phyloP scores from a whole-genome alignment of 805 yeast genomes.

The Lipomyces mesembrius region DNA sequence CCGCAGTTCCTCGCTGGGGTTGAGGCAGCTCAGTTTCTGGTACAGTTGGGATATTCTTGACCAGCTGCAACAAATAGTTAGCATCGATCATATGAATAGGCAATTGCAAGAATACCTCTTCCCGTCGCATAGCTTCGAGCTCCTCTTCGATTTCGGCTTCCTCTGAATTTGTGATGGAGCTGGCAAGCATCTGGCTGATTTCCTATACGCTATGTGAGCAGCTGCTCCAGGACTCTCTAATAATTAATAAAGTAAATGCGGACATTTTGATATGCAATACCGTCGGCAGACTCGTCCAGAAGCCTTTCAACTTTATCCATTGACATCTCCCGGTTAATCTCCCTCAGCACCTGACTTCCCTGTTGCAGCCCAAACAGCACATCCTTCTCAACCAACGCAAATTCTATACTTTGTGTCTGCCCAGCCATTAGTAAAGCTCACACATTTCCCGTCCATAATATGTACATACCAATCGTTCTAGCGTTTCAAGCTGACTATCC shows the following conservation, averaged over 20 bases:
- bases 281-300: constrained; percentile 84
- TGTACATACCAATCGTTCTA: constrained; percentile 76
- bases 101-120: constrained; percentile 34
- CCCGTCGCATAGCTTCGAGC: constrained; percentile 43
- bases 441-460: neutral
- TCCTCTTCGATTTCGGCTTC: constrained; percentile 46
- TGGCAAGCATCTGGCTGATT: constrained; percentile 47
- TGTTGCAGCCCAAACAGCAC: constrained; percentile 77
- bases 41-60: constrained; percentile 24
- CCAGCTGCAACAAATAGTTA: constrained; percentile 18
- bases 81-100: constrained; percentile 29
- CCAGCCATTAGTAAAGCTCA: neutral
- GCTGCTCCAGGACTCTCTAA: neutral
- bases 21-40: constrained; percentile 21
- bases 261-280: constrained; percentile 69
- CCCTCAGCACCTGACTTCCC: constrained; percentile 77
- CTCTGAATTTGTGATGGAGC: constrained; percentile 47
- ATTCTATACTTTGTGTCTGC: constrained; percentile 61
- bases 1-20: constrained; percentile 31
- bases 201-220: constrained; percentile 39
- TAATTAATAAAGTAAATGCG: constrained; percentile 42
- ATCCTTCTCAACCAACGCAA: constrained; percentile 85
- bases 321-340: constrained; percentile 77
- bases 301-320: constrained; percentile 78
- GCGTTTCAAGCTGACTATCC: constrained; percentile 73